phyloP scores from a whole-genome alignment of 1,284 basidiomycete species.

The Vanrija sp. region DNA sequence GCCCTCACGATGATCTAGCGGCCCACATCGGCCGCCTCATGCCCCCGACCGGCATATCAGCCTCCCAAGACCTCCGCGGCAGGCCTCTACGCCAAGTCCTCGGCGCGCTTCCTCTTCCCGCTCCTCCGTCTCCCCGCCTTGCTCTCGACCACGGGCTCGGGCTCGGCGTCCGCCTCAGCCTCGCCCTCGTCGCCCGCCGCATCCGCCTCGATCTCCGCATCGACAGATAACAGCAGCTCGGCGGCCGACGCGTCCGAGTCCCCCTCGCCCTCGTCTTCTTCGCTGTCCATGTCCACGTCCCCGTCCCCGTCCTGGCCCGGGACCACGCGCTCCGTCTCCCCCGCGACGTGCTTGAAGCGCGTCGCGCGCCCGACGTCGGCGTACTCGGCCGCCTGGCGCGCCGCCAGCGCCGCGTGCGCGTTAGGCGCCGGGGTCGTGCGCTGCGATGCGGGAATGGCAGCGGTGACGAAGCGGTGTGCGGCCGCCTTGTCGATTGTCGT shows the following conservation, averaged over 20 bases:
- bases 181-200: neutral
- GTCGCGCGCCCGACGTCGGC: constrained; percentile 3
- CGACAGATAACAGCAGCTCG: constrained; percentile 15
- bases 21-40: no score
- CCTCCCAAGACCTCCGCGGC: no score
- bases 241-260: constrained; percentile 13
- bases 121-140: neutral
- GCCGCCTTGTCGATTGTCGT: constrained; percentile 32
- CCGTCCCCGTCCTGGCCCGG: constrained; percentile 5
- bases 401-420: constrained; percentile 15
- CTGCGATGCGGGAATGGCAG: constrained; percentile 26
- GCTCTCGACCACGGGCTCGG: neutral
- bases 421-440: constrained; percentile 13
- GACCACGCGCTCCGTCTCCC: constrained; percentile 17
- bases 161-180: neutral
- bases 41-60: no score
- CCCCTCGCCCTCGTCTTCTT: neutral
- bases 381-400: constrained; percentile 16
- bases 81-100: no score
- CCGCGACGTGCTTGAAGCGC: constrained; percentile 32
- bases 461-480: constrained; percentile 37
- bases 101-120: neutral
- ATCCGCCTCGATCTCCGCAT: constrained; percentile 15
- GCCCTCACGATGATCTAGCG: no score
- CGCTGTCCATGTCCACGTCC: constrained; percentile 3